A percentile compares a stretch with the other conserved stretches of the same genome.
Evolutionary conservation across 2,329 filamentous ascomycete genomes (phyloP).

Genomic region (Colletotrichum sublineola): DNA sequence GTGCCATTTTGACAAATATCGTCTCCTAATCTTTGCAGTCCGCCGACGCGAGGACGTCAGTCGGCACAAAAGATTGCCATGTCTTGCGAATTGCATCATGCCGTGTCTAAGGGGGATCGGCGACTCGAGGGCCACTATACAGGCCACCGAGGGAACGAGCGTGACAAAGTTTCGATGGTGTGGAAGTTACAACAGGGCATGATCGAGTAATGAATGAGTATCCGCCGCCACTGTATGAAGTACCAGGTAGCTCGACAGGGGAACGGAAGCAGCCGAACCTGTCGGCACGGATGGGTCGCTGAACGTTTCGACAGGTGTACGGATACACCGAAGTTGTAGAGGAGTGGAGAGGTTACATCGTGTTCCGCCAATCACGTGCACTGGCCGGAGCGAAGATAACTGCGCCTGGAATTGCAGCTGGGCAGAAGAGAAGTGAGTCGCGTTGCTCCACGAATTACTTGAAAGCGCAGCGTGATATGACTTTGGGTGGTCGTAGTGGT

Average conservation of each 20-base stretch:
- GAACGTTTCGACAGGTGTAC: not conserved
- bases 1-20: not conserved
- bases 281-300: conserved; percentile 6
- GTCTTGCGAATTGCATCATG: conserved; percentile 12
- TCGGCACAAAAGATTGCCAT: conserved; percentile 11
- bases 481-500: too few species aligned
- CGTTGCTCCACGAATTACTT: too few species aligned
- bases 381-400: not conserved
- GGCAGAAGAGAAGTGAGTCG: not conserved
- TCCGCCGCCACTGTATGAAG: not conserved
- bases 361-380: not conserved
- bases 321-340: too few species aligned
- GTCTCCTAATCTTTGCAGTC: not conserved
- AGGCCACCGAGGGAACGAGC: conserved; percentile 8
- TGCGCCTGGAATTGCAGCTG: not conserved
- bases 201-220: not conserved
- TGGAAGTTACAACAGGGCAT: not conserved
- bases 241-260: not conserved
- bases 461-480: not conserved
- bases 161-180: conserved; percentile 17
- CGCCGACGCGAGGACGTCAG: not conserved
- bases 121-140: not conserved
- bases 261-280: conserved; percentile 9
- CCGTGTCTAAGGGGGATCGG: conserved; percentile 8
- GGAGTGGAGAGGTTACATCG: not conserved